These are phyloP conservation scores for Akanthomyces uredinophilus DNA, from an alignment of 2,329 filamentous ascomycete genomes.

Conservation along the genomic window DNA sequence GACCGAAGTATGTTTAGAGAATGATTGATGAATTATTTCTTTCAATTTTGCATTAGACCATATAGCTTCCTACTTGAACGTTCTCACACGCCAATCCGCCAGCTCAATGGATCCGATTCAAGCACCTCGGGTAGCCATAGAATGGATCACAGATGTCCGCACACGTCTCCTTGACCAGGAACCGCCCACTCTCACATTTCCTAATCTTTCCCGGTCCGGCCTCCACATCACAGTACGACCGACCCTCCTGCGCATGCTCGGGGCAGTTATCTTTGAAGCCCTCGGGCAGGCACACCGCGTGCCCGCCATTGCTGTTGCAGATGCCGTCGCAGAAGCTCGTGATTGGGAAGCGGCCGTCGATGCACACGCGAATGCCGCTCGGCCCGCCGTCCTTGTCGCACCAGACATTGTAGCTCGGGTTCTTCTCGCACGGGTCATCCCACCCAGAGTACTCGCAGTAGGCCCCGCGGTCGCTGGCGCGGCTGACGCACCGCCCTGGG, in stretches of 20 bases:
- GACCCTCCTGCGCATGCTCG: not conserved
- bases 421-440: not conserved
- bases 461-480: not conserved
- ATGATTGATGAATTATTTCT: no score
- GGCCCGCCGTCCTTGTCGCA: not conserved
- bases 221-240: not conserved
- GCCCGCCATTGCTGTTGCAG: not conserved
- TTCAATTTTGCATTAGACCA: no score
- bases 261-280: not conserved
- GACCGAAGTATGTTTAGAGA: no score
- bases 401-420: conserved; percentile 6
- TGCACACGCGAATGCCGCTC: not conserved
- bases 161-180: not conserved
- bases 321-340: not conserved
- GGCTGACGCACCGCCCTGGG: not conserved
- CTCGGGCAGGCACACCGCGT: not conserved
- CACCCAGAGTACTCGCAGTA: not conserved
- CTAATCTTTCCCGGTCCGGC: not conserved
- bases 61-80: no score
- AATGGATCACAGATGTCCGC: not conserved
- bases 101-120: not conserved
- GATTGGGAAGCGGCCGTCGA: not conserved
- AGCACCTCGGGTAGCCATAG: not conserved
- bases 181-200: conserved; percentile 2
- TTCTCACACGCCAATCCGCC: no score